These are phyloP conservation scores for Cladophialophora psammophila DNA, from an alignment of 2,329 filamentous ascomycete genomes.

Conservation along the genomic window DNA sequence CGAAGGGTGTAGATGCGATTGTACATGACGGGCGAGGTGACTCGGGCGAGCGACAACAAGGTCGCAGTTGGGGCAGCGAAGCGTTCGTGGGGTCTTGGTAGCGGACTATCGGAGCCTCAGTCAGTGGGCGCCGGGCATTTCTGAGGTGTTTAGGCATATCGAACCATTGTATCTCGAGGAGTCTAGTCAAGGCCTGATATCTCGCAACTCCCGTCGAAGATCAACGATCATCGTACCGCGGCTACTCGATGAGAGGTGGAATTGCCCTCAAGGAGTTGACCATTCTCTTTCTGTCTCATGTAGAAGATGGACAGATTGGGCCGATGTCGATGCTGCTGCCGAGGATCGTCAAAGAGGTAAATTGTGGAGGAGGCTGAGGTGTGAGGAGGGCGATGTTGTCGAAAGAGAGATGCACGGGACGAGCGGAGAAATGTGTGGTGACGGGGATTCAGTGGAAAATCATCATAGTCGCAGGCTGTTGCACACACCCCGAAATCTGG, in stretches of 20 bases:
- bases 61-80: slow-evolving; percentile 32
- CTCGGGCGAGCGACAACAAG: slow-evolving; percentile 33
- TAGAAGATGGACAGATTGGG: not conserved
- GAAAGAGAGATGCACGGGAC: not conserved
- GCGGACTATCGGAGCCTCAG: slow-evolving; percentile 16
- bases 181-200: not conserved
- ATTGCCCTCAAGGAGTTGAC: not conserved
- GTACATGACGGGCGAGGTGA: slow-evolving; percentile 34
- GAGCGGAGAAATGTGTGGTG: not conserved
- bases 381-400: not conserved
- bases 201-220: not conserved
- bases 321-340: not conserved
- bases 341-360: not conserved
- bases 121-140: not conserved
- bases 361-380: not conserved
- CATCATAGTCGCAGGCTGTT: not conserved
- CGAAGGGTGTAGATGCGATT: slow-evolving; percentile 32
- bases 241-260: not conserved
- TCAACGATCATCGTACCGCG: not conserved
- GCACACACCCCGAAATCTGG: not conserved
- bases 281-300: not conserved
- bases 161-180: slow-evolving; percentile 3
- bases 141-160: not conserved
- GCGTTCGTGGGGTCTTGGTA: slow-evolving; percentile 26
- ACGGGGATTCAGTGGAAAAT: not conserved